phyloP scores from a whole-genome alignment of 805 yeast species.

The Candida easanensis region DNA sequence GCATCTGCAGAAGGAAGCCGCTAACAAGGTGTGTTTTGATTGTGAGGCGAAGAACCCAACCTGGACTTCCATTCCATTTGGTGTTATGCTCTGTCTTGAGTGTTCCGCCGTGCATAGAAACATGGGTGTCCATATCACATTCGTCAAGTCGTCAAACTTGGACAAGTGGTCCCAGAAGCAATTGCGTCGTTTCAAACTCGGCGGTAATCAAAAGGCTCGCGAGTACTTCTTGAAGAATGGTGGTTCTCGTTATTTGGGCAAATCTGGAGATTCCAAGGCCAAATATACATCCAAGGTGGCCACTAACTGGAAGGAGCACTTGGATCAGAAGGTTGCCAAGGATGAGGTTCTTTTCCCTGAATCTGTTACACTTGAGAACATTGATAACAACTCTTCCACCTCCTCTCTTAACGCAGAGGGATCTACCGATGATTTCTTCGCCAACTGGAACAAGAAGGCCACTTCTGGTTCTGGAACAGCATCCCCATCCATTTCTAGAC shows the following conservation, averaged over 20 bases:
- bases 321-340: slow-evolving; percentile 61
- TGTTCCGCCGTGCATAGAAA: slow-evolving; percentile 96
- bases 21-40: slow-evolving; percentile 88
- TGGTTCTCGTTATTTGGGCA: slow-evolving; percentile 67
- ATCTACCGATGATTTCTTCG: slow-evolving; percentile 81
- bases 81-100: slow-evolving; percentile 86
- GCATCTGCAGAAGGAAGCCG: slow-evolving; percentile 45
- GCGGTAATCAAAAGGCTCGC: slow-evolving; percentile 86
- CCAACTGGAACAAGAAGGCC: slow-evolving; percentile 77
- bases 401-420: slow-evolving; percentile 31
- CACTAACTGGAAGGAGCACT: slow-evolving; percentile 72
- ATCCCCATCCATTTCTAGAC: slow-evolving; percentile 32
- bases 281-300: slow-evolving; percentile 85
- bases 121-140: slow-evolving; percentile 92
- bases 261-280: slow-evolving; percentile 58
- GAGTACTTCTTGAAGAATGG: slow-evolving; percentile 84
- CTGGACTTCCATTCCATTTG: slow-evolving; percentile 98
- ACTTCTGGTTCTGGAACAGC: slow-evolving; percentile 41
- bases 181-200: slow-evolving; percentile 86
- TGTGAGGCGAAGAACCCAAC: slow-evolving; percentile 94
- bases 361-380: slow-evolving; percentile 60
- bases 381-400: slow-evolving; percentile 32
- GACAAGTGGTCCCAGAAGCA: slow-evolving; percentile 94
- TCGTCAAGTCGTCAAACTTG: slow-evolving; percentile 87
- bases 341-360: slow-evolving; percentile 77